Conservation (phyloP, 1,284 basidiomycete species). For the Dichomitus squalens region DNA sequence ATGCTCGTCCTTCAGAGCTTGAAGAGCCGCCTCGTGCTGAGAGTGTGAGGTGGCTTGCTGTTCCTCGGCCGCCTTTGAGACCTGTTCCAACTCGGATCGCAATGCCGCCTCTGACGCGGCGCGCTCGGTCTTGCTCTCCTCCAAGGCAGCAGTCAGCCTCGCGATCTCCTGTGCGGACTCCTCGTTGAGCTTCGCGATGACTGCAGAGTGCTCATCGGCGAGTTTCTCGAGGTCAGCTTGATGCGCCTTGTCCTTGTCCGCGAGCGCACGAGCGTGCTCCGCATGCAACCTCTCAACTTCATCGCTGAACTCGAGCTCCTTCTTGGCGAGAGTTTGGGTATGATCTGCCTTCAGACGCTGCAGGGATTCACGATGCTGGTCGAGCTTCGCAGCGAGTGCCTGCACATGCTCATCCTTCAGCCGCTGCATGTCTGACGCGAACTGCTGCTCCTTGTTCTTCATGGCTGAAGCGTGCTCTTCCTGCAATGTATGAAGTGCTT, state of each 20-base stretch:
- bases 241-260: conserved; percentile 61
- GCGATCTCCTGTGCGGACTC: conserved; percentile 55
- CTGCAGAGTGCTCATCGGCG: conserved; percentile 41
- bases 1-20: conserved; percentile 37
- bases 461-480: conserved; percentile 70
- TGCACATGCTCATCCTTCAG: conserved; percentile 64
- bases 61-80: conserved; percentile 37
- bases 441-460: conserved; percentile 62
- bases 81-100: conserved; percentile 52
- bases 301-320: conserved; percentile 61
- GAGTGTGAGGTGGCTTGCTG: conserved; percentile 40
- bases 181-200: conserved; percentile 49
- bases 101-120: conserved; percentile 39
- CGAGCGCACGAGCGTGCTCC: conserved; percentile 54
- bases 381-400: conserved; percentile 54
- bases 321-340: conserved; percentile 55
- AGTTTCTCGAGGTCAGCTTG: conserved; percentile 39
- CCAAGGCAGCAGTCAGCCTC: conserved; percentile 46
- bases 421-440: conserved; percentile 61
- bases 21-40: conserved; percentile 54
- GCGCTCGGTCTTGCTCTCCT: conserved; percentile 49
- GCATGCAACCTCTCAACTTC: conserved; percentile 60
- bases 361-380: conserved; percentile 52
- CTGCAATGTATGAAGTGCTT: conserved; percentile 62
- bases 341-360: conserved; percentile 55